phyloP scores from a whole-genome alignment of 225 moss, liverwort and hornwort genomes.

The Ulota crispa region DNA sequence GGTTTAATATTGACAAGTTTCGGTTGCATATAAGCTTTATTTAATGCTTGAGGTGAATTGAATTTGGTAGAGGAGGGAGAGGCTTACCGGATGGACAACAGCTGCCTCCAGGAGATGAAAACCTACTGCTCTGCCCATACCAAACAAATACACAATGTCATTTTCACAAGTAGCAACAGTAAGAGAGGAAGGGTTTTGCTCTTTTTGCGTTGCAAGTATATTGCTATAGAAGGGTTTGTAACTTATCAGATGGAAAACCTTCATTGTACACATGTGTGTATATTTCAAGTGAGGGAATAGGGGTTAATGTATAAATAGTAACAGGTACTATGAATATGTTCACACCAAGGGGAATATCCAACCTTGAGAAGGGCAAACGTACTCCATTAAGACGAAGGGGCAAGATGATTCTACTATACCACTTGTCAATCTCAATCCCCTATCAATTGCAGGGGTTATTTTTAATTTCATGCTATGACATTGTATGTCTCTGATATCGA shows the following conservation, averaged over 20 bases:
- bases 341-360: too few relatives aligned
- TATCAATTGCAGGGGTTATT: too few relatives aligned
- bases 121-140: slow-evolving; percentile 86
- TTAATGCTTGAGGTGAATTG: neutral
- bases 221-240: neutral
- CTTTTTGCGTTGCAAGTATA: too few relatives aligned
- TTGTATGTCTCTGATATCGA: neutral
- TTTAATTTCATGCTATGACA: neutral
- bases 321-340: neutral
- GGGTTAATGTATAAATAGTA: neutral
- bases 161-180: neutral
- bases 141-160: slow-evolving; percentile 29
- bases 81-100: slow-evolving; percentile 75
- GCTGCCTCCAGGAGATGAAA: slow-evolving; percentile 83
- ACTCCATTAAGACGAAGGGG: too few relatives aligned
- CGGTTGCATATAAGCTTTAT: neutral
- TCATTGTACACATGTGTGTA: neutral
- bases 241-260: neutral
- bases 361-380: too few relatives aligned
- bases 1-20: too few relatives aligned
- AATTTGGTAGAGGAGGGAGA: neutral
- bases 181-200: neutral
- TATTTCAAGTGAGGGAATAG: neutral
- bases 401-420: too few relatives aligned
- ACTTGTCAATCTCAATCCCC: too few relatives aligned